Base-by-base conservation (phyloP, 163 green algal genomes). In the Trebouxiophyceae sp. region DNA sequence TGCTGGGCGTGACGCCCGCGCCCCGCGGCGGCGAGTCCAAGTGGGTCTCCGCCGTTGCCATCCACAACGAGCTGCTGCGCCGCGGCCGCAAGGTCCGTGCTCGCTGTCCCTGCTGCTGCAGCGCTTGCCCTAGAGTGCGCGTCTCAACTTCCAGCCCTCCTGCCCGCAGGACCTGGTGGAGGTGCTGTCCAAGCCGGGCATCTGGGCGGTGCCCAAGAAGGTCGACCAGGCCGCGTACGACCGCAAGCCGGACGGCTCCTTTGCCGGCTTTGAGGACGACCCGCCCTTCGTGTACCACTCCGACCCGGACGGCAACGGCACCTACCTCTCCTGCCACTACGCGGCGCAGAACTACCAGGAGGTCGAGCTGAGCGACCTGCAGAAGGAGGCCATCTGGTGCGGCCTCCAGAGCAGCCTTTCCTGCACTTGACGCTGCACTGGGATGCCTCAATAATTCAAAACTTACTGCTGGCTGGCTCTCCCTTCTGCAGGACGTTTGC, bases 1-100 rank as follows among this genome's bases (percentile, higher is more conserved):
- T 73, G 60, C 60, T 73, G 26, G 45, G 22, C 32, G 16, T 73
- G 4, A 67, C 24, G 3, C 54, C 50, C 0, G 67, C 67, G 20
- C 34, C 45, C 5, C 8, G 24, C 23, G 46, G 67, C 19, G 67
- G 67, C 24, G 67, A 65, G 2, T 60, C 30, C 50, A 67, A 67
- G 59, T 73, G 67, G 67, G 67, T 73, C n/a, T 73, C 67, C 24
- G 23, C 26, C 4, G 23, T 73, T 19, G 54, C 67, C 33, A 73
- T 73, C 67, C 67, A 73, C 50, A 73, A 73, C 55, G 67, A 73
- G 67, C 60, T 73, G 50, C 60, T 73, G 33, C 60, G 60, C 50
- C 34, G 34, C 5, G 67, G 67, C 27, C 34, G 67, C 34, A 63
- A 68, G 50, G 67, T 68, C 12, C 46, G 63, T 27, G 8, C 8